Base-by-base conservation (phyloP, 2,329 filamentous ascomycete genomes). In the Diaporthe capsici region DNA sequence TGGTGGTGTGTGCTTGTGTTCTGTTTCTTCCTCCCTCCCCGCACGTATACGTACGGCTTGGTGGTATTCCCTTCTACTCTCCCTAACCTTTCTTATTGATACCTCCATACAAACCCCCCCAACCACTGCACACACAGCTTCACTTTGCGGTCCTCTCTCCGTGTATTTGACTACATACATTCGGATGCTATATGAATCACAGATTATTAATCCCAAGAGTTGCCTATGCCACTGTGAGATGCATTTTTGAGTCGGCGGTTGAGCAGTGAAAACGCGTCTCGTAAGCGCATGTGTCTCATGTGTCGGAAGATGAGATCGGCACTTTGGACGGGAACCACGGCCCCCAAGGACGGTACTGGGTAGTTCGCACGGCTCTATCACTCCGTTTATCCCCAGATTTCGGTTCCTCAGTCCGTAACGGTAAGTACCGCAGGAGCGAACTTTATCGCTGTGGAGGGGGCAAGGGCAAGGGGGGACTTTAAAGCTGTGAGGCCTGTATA, bases 81-180 rank as follows among this genome's bases (percentile, higher is more conserved):
- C 47, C 49, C 65, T 70, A 47, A 70, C 65, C 65, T 28, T 70
- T 15, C 44, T 44, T 73, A 65, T 65, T 65, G 71, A 73, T 73
- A 73, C 71, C 71, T 73, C 65, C 47, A 70, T 55, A 55, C 58
- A 65, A 65, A 17, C 34, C 53, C 42, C 61, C 51, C 49, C 15
- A 73, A 73, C 58, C 71, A 73, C 71, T 73, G 49, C 65, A 70
- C 65, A 68, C 63, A 65, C 58, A 39, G 61, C 37, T 65, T 57
- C 47, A 53, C 34, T 73, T 65, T 55, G 71, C 71, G 58, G 37
- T 51, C 31, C 49, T 65, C 47, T 55, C 58, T 65, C 25, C 44
- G n/a, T 51, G 61, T 57, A 65, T 42, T 65, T 31, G 49, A 22
- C 25, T n/a, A 57, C 49, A 63, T 65, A 57, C 71, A 47, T 10